A percentile compares a stretch with the other conserved stretches of the same genome.
phyloP scores from a whole-genome alignment of 2,329 filamentous ascomycete species.

The Paecilomyces variotii region DNA sequence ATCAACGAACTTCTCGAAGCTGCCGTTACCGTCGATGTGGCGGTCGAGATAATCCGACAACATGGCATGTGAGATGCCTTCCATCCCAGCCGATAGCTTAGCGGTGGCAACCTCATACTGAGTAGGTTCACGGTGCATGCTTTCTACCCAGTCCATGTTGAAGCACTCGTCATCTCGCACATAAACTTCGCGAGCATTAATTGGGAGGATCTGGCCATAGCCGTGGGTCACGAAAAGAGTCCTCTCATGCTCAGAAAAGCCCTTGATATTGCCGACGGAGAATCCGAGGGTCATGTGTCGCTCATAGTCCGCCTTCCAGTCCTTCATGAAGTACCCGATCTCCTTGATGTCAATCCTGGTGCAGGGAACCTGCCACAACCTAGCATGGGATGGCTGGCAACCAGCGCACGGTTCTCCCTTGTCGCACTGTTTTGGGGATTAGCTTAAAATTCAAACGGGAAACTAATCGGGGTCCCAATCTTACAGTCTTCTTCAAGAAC shows the following conservation, averaged over 20 bases:
- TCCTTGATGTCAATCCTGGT: conserved; percentile 98
- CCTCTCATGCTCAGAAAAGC: conserved; percentile 56
- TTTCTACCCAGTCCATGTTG: conserved; percentile 88
- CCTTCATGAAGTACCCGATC: conserved; percentile 97
- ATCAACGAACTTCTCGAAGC: conserved; percentile 88
- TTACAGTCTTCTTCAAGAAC: conserved; percentile 88
- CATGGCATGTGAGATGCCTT: conserved; percentile 72
- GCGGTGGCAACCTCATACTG: conserved; percentile 83
- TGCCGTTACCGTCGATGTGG: conserved; percentile 82
- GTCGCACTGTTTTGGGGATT: conserved; percentile 53
- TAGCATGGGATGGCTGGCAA: conserved; percentile 89
- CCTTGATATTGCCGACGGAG: conserved; percentile 92
- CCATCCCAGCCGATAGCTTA: conserved; percentile 78
- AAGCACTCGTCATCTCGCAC: conserved; percentile 90
- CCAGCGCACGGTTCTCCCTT: conserved; percentile 94
- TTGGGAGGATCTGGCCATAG: conserved; percentile 85
- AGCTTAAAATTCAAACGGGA: conserved; percentile 2
- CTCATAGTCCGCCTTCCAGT: conserved; percentile 96
- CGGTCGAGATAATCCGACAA: conserved; percentile 90
- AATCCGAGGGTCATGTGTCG: conserved; percentile 80
- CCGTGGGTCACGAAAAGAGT: conserved; percentile 92
- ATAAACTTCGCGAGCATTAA: conserved; percentile 88
- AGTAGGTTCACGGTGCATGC: conserved; percentile 63
- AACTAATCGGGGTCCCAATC: conserved; percentile 5
- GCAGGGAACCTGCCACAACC: conserved; percentile 95